phyloP scores from a whole-genome alignment of 176 grass and related monocot genomes.

The Musa beccarii region DNA sequence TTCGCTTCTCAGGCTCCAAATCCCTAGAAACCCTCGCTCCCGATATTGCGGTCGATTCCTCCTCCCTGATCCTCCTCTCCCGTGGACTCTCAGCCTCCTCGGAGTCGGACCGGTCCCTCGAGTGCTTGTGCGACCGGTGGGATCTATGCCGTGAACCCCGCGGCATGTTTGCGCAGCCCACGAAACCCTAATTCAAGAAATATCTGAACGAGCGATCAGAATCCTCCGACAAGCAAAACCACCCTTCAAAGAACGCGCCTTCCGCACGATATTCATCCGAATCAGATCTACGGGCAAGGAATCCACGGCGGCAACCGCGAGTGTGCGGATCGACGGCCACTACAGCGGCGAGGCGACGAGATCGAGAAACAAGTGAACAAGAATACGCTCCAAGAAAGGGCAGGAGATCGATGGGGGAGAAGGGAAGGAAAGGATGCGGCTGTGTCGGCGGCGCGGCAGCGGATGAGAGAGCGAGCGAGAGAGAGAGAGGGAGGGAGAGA shows the following conservation, averaged over 20 bases:
- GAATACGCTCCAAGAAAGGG: background rate
- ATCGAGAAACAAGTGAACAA: background rate
- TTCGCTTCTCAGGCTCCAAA: slow-evolving; percentile 58
- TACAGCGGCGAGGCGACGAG: background rate
- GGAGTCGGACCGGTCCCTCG: slow-evolving; percentile 67
- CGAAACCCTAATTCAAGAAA: slow-evolving; percentile 34
- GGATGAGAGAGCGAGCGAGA: background rate
- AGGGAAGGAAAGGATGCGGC: background rate
- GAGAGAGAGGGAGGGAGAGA: background rate
- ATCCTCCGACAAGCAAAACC: slow-evolving; percentile 22
- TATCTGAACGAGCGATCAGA: background rate
- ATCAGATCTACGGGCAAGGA: background rate
- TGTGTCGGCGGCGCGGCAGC: background rate
- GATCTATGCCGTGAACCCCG: slow-evolving; percentile 85
- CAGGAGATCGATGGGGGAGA: slow-evolving; percentile 22
- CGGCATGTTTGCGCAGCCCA: slow-evolving; percentile 44
- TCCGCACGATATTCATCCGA: background rate
- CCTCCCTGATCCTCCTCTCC: slow-evolving; percentile 37
- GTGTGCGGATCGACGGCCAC: background rate
- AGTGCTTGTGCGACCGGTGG: slow-evolving; percentile 77
- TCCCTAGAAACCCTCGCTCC: slow-evolving; percentile 74
- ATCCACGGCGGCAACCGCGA: background rate
- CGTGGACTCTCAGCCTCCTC: slow-evolving; percentile 47
- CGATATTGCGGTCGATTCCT: slow-evolving; percentile 11
- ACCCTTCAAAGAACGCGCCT: background rate